Percentiles rank a stretch among this genome's conserved stretches.
Evolutionary conservation across 2,329 filamentous ascomycete species (phyloP).

Genomic region (Aspergillus eucalypticola): DNA sequence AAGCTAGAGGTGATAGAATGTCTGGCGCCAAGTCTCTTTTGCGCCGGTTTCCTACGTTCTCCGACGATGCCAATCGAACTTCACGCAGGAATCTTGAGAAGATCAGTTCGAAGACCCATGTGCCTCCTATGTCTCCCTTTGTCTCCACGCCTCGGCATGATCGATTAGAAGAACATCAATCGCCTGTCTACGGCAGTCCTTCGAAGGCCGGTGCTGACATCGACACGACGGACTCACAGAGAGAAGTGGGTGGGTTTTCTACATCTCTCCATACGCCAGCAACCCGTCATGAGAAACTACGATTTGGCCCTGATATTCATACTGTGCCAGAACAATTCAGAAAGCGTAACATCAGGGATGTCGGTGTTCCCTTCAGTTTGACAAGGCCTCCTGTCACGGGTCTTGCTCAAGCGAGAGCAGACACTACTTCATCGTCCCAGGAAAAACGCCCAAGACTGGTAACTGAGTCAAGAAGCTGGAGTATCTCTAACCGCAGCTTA

Average conservation of each 20-base stretch:
- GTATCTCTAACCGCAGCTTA: conserved; percentile 55
- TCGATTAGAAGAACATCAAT: conserved; percentile 30
- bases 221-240: conserved; percentile 13
- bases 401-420: conserved; percentile 44
- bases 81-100: conserved; percentile 38
- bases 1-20: conserved; percentile 32
- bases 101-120: conserved; percentile 41
- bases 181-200: conserved; percentile 19
- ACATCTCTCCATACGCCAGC: conserved; percentile 12
- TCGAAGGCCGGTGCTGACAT: conserved; percentile 13
- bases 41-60: conserved; percentile 34
- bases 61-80: conserved; percentile 37
- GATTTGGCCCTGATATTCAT: conserved; percentile 31
- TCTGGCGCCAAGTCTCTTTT: conserved; percentile 30
- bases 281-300: conserved; percentile 27
- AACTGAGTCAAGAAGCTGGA: conserved; percentile 56
- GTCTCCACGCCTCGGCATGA: conserved; percentile 49
- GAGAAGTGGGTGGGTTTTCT: conserved; percentile 7
- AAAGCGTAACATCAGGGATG: conserved; percentile 29
- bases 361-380: conserved; percentile 31
- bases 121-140: conserved; percentile 53
- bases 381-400: conserved; percentile 48
- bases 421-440: conserved; percentile 24
- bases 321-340: conserved; percentile 25
- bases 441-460: conserved; percentile 39